phyloP scores from a whole-genome alignment of 345 rosid species.

The Syzygium jambos region DNA sequence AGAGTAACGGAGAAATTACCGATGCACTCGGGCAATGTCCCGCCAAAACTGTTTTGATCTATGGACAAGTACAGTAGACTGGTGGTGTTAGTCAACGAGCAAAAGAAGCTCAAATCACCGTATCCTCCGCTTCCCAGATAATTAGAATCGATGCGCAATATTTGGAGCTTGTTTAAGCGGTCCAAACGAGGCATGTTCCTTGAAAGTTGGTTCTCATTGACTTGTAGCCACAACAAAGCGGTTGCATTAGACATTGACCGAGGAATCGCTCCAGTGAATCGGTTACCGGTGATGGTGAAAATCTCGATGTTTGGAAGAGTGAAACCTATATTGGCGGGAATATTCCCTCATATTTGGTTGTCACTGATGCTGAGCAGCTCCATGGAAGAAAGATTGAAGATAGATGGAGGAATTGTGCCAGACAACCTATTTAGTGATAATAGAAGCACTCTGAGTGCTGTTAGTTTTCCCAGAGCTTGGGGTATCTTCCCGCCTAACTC shows the following conservation, averaged over 20 bases:
- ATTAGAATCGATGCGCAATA: too few species aligned
- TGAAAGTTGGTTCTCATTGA: background rate
- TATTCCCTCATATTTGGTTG: conserved; percentile 7
- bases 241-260: conserved; percentile 7
- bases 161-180: too few species aligned
- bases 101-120: too few species aligned
- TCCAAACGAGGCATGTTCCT: conserved; percentile 7
- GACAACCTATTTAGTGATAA: background rate
- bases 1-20: background rate
- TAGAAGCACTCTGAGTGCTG: background rate
- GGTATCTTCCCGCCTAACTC: conserved; percentile 7
- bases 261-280: conserved; percentile 3
- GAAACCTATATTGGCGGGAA: conserved; percentile 6
- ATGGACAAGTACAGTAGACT: accelerated
- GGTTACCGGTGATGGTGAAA: background rate
- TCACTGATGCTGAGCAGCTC: accelerated
- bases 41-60: too few species aligned
- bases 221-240: background rate
- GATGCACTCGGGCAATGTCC: too few species aligned
- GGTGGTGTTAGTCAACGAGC: too few species aligned
- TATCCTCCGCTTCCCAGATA: too few species aligned
- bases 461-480: background rate
- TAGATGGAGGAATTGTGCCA: conserved; percentile 10
- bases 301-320: conserved; percentile 1
- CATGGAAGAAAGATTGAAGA: conserved; percentile 20